Evolutionary conservation across 345 rosid species (phyloP).

Genomic region (Sonneratia alba): DNA sequence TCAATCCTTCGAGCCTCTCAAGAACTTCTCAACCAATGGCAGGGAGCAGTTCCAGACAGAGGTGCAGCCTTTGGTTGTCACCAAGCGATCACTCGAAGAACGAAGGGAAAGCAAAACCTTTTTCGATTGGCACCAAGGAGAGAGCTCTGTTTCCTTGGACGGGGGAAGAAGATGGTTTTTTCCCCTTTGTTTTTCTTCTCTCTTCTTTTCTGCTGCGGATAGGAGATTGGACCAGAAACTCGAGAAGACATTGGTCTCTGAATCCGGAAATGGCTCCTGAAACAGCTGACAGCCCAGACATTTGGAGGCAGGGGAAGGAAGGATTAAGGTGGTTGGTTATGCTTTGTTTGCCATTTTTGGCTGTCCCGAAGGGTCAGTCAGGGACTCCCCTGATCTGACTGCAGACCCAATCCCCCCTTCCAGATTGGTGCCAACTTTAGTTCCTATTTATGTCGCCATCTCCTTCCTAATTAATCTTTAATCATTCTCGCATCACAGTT

Average conservation of each 20-base stretch:
- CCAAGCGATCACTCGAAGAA: too few relatives aligned
- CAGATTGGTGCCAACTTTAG: neutral
- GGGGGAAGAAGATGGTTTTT: neutral
- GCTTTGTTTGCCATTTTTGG: constrained; percentile 2
- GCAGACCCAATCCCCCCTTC: neutral
- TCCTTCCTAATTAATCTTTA: neutral
- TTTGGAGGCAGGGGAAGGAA: constrained; percentile 9
- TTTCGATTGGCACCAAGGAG: neutral
- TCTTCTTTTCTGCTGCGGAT: constrained; percentile 4
- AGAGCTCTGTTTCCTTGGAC: neutral
- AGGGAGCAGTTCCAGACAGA: neutral
- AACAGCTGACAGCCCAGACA: constrained; percentile 28
- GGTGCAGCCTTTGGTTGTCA: neutral
- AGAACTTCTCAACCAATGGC: neutral
- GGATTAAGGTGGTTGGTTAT: neutral
- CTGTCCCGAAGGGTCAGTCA: neutral
- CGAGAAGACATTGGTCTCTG: constrained; percentile 7
- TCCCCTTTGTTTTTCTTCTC: constrained; percentile 6
- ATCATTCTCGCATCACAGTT: too few relatives aligned
- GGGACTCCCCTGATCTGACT: neutral
- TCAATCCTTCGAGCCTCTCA: neutral
- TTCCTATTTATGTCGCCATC: neutral
- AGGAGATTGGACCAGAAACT: constrained; percentile 12
- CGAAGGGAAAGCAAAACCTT: neutral
- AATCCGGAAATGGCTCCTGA: constrained; percentile 29